phyloP scores from a whole-genome alignment of 306 rosid species.

The Nissolia schottii region DNA sequence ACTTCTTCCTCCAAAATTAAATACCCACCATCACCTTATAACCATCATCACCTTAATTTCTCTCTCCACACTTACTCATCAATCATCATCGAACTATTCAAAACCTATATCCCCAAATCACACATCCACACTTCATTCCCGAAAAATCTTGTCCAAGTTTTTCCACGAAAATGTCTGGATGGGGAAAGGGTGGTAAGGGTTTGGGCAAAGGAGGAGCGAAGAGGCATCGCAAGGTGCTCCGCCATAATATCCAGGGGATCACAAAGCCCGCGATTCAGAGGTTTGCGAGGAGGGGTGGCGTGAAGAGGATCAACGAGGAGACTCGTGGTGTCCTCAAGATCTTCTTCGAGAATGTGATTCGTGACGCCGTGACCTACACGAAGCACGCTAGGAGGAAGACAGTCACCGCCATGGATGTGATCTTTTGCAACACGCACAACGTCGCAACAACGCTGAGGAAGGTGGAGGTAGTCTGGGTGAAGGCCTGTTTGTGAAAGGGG shows the following conservation, averaged over 20 bases:
- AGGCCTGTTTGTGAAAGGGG: no score
- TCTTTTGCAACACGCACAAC: no score
- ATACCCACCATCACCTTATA: background rate
- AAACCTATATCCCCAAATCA: background rate
- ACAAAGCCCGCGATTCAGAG: no score
- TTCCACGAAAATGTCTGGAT: constrained; percentile 7
- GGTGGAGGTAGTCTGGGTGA: no score
- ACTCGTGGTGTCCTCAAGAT: constrained; percentile 32
- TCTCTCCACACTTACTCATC: rapidly evolving
- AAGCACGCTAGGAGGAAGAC: no score
- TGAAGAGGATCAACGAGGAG: constrained; percentile 36
- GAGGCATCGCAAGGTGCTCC: constrained; percentile 33
- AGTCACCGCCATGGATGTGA: no score
- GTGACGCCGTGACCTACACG: no score
- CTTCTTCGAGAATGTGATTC: no score
- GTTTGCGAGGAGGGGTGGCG: constrained; percentile 35
- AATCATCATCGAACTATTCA: no score
- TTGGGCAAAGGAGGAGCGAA: constrained; percentile 37
- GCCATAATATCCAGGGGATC: constrained; percentile 33
- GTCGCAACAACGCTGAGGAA: no score
- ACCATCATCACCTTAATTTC: no score
- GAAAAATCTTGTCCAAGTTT: background rate
- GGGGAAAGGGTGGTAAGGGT: constrained; percentile 39
- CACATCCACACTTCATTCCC: background rate
- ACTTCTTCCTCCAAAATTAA: constrained; percentile 24